phyloP scores from a whole-genome alignment of 495 filamentous ascomycete genomes.

The Annulohypoxylon stygium region DNA sequence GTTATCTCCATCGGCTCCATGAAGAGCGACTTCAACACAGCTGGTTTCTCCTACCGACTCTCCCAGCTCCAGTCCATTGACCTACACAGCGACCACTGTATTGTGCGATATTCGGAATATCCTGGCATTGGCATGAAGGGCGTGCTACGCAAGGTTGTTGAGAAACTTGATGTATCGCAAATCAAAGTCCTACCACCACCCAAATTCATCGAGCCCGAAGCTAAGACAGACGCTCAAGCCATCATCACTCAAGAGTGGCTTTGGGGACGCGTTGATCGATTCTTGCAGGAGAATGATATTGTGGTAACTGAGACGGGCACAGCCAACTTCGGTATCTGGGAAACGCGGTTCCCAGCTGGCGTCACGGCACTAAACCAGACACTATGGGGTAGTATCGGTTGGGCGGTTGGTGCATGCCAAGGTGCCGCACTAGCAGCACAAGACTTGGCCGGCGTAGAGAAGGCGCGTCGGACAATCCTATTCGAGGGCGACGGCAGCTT shows the following conservation, averaged over 20 bases:
- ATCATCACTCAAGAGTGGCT: constrained; percentile 87
- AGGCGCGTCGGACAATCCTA: constrained; percentile 75
- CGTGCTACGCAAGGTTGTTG: constrained; percentile 80
- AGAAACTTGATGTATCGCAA: constrained; percentile 69
- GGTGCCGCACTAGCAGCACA: constrained; percentile 79
- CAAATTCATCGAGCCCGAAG: constrained; percentile 66
- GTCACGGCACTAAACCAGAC: constrained; percentile 86
- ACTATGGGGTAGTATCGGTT: constrained; percentile 91
- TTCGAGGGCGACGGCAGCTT: constrained; percentile 91
- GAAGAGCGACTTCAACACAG: constrained; percentile 89
- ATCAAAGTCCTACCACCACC: constrained; percentile 62
- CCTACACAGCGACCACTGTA: constrained; percentile 82
- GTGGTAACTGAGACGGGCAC: constrained; percentile 92
- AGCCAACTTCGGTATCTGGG: constrained; percentile 90
- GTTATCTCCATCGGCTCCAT: constrained; percentile 87
- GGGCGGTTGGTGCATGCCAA: constrained; percentile 81
- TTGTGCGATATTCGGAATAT: constrained; percentile 84
- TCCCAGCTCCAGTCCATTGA: constrained; percentile 88
- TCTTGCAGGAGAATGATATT: constrained; percentile 80
- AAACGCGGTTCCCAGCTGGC: constrained; percentile 81
- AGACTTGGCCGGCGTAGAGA: constrained; percentile 57
- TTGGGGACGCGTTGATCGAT: constrained; percentile 85
- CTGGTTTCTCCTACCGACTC: constrained; percentile 87
- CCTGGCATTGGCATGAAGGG: constrained; percentile 87
- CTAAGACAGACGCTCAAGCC: constrained; percentile 44